Percentiles rank a stretch among this genome's conserved stretches.
These are phyloP conservation scores for Oryza longistaminata DNA, from an alignment of 176 grass and related monocot species.

Conservation along the genomic window DNA sequence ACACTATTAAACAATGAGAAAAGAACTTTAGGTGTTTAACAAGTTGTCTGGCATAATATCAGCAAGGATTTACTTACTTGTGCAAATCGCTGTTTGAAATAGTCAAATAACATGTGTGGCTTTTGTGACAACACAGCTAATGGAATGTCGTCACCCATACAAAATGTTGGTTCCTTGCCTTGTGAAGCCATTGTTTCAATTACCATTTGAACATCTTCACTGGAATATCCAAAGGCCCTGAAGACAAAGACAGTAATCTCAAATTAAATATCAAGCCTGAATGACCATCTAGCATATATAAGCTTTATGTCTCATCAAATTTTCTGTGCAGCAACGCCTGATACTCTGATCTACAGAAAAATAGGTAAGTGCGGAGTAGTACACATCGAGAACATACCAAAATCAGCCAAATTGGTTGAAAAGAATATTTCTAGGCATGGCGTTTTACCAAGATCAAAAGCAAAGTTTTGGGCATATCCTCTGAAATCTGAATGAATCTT, in stretches of 20 bases:
- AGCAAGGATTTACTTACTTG: constrained; percentile 67
- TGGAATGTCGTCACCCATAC: constrained; percentile 99
- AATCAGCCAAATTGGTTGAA: constrained; percentile 6
- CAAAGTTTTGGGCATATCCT: not conserved
- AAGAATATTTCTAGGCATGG: constrained; percentile 14
- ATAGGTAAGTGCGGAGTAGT: not conserved
- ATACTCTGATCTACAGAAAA: not conserved
- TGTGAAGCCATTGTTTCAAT: constrained; percentile 99
- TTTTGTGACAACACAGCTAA: constrained; percentile 89
- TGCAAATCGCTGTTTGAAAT: constrained; percentile 99
- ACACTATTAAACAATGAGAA: not conserved
- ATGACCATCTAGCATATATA: constrained; percentile 18
- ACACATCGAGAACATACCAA: not conserved
- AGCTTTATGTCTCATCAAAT: not conserved
- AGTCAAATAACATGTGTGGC: constrained; percentile 88
- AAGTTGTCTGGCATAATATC: constrained; percentile 15
- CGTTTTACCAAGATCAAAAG: constrained; percentile 25
- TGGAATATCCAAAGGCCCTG: constrained; percentile 99
- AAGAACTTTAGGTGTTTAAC: not conserved
- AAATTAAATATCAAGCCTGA: constrained; percentile 42
- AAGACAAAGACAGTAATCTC: constrained; percentile 34
- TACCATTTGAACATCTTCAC: constrained; percentile 99
- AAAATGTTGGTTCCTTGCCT: constrained; percentile 99
- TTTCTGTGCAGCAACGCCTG: constrained; percentile 2
- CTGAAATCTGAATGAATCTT: constrained; percentile 8